Conservation (phyloP, 2,329 filamentous ascomycete genomes). For the Amauroascus niger region DNA sequence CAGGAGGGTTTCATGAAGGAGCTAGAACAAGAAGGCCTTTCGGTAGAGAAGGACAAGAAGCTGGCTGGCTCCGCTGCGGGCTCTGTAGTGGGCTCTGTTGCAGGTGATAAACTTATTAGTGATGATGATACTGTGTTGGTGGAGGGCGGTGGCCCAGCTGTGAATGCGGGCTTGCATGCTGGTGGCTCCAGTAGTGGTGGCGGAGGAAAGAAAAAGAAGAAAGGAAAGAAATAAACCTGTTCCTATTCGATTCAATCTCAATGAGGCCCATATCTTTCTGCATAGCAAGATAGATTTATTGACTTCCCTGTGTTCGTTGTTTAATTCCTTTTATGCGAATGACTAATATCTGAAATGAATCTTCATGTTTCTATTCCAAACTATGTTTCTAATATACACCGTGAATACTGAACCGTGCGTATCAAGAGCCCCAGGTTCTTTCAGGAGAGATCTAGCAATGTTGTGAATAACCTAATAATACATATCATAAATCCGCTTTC, state of each 20-base stretch:
- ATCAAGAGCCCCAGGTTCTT: neutral
- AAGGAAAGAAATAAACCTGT: constrained; percentile 37
- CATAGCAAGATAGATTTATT: neutral
- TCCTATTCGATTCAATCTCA: constrained; percentile 10
- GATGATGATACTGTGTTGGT: constrained; percentile 72
- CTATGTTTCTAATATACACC: constrained; percentile 1
- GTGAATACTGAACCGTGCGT: neutral
- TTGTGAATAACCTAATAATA: neutral
- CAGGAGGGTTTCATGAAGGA: constrained; percentile 75
- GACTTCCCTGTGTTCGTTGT: neutral
- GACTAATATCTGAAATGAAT: too few relatives aligned
- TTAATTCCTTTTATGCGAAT: neutral
- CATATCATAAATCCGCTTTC: neutral
- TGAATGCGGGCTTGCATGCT: constrained; percentile 30
- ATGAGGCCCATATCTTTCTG: neutral
- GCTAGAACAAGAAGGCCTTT: constrained; percentile 42
- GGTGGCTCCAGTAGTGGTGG: constrained; percentile 20
- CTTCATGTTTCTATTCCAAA: too few relatives aligned
- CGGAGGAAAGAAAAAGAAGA: constrained; percentile 39
- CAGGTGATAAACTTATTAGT: constrained; percentile 37
- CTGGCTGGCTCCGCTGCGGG: constrained; percentile 19
- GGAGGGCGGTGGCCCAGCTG: constrained; percentile 47
- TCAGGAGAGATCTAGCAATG: neutral
- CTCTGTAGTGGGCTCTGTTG: constrained; percentile 12
- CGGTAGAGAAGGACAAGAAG: constrained; percentile 14